These are phyloP conservation scores for Paraphaeosphaeria sporulosa DNA, from an alignment of 2,329 filamentous ascomycete genomes.

Conservation along the genomic window DNA sequence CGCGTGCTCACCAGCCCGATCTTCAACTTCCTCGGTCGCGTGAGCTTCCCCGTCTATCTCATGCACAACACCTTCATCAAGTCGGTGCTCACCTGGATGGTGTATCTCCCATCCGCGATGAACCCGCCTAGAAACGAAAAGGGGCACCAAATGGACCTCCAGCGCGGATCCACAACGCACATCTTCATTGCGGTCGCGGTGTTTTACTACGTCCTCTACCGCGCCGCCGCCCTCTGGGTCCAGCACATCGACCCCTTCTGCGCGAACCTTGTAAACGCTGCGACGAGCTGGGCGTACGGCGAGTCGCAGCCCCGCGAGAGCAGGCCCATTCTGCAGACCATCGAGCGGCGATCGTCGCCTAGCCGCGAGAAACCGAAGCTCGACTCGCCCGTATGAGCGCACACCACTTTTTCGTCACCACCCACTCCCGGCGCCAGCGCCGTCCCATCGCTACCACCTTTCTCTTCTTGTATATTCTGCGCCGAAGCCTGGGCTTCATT, in stretches of 20 bases:
- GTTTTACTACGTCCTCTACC: conserved; percentile 48
- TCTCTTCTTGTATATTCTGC: conserved; percentile 7
- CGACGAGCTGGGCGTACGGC: conserved; percentile 44
- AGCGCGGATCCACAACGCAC: conserved; percentile 41
- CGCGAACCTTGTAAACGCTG: conserved; percentile 40
- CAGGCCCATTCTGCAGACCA: conserved; percentile 30
- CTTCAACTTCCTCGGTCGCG: conserved; percentile 68
- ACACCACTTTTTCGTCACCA: neutral
- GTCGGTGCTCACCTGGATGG: conserved; percentile 66
- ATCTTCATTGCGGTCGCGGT: conserved; percentile 43
- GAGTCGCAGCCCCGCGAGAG: conserved; percentile 27
- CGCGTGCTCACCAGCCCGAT: conserved; percentile 61
- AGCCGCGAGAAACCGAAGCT: neutral
- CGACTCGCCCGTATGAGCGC: conserved; percentile 4
- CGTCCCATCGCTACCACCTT: neutral
- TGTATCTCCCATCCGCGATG: conserved; percentile 55
- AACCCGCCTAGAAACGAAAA: conserved; percentile 47
- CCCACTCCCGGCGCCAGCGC: neutral
- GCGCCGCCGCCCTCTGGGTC: conserved; percentile 42
- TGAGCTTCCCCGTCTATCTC: conserved; percentile 71
- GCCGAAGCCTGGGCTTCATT: neutral
- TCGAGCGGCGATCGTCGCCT: neutral
- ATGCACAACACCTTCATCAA: conserved; percentile 69
- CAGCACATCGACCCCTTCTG: conserved; percentile 46
- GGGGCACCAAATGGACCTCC: conserved; percentile 45